Evolutionary conservation across 257 asterid species (phyloP).

Genomic region (Solanum commersonii): DNA sequence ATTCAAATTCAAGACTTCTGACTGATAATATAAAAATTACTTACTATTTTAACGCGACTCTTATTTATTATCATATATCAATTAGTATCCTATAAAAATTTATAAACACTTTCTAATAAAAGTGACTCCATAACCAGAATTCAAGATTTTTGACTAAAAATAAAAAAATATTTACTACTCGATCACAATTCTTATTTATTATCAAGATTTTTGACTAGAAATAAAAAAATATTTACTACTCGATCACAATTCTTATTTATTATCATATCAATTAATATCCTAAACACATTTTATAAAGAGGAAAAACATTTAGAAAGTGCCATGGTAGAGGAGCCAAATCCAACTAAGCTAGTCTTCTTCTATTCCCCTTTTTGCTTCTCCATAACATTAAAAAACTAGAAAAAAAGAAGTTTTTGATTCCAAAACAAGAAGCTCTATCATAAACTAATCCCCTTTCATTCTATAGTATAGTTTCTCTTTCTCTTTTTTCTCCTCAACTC

Average conservation of each 20-base stretch:
- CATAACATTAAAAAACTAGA: neutral
- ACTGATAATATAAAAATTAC: accelerated
- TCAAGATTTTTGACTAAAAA: no score
- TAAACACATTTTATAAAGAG: neutral
- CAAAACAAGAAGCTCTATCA: neutral
- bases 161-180: no score
- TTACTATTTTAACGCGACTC: accelerated
- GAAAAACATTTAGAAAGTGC: neutral
- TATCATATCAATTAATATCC: neutral
- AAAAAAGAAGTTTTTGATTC: neutral
- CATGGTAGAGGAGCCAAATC: conserved; percentile 1
- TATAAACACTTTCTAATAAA: neutral
- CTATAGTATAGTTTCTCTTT: neutral
- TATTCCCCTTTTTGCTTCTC: neutral
- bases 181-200: no score
- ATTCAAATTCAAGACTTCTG: no score
- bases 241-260: accelerated
- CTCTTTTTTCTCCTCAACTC: neutral
- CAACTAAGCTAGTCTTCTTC: neutral
- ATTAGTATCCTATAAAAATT: no score
- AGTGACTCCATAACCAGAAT: neutral
- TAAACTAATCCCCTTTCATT: neutral
- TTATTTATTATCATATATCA: no score
- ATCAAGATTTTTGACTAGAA: no score
- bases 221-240: neutral